These are phyloP conservation scores for Arachnopeziza araneosa DNA, from an alignment of 2,329 filamentous ascomycete genomes.

Conservation along the genomic window DNA sequence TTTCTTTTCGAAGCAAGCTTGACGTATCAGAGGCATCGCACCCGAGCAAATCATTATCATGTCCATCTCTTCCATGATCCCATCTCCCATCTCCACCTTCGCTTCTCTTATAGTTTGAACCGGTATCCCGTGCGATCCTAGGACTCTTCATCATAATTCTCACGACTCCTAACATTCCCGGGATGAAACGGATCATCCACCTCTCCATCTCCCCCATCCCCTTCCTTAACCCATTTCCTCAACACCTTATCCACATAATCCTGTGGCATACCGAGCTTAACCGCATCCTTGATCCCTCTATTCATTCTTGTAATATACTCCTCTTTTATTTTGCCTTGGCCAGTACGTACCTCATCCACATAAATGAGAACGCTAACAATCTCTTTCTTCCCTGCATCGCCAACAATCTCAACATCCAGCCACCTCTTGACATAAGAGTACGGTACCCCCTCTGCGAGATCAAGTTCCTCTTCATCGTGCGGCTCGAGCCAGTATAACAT, in stretches of 20 bases:
- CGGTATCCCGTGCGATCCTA: neutral
- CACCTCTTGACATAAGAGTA: constrained; percentile 51
- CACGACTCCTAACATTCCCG: neutral
- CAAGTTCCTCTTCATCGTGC: constrained; percentile 46
- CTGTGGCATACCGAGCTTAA: constrained; percentile 46
- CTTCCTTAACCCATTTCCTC: constrained; percentile 9
- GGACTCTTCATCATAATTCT: neutral
- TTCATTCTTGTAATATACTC: constrained; percentile 64
- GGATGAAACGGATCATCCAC: neutral
- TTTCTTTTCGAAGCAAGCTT: too few species aligned
- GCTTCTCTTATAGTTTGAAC: too few species aligned
- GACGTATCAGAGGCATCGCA: too few species aligned
- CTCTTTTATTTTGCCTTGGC: constrained; percentile 37
- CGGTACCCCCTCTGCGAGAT: constrained; percentile 58
- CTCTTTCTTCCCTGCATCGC: constrained; percentile 17
- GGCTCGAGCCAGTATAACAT: constrained; percentile 48
- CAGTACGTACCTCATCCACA: constrained; percentile 42
- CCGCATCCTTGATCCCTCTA: constrained; percentile 53
- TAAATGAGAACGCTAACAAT: constrained; percentile 49
- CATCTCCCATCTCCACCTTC: too few species aligned
- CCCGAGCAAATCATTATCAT: too few species aligned
- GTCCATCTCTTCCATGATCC: too few species aligned
- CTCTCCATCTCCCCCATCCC: constrained; percentile 2
- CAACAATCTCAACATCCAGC: constrained; percentile 37
- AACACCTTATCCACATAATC: constrained; percentile 36